Evolutionary conservation across 2,329 filamentous ascomycete species (phyloP).

Genomic region (Aspergillus felis): DNA sequence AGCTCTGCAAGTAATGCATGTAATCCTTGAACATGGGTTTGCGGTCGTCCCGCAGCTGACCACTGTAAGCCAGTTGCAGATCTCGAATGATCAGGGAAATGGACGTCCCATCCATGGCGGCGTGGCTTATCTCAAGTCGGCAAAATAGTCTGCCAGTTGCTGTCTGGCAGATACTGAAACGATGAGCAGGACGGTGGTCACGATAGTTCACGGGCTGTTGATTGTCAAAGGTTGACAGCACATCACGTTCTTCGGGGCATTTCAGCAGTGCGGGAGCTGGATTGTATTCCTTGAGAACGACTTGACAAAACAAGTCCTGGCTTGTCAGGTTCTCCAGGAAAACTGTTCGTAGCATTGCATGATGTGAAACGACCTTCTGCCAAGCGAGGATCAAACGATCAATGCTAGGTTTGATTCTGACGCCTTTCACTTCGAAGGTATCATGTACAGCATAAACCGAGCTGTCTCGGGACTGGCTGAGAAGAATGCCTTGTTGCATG

Average conservation of each 20-base stretch:
- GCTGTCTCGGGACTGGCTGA: constrained; percentile 30
- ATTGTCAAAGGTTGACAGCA: constrained; percentile 26
- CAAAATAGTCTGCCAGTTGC: constrained; percentile 36
- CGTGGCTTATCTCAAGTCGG: constrained; percentile 50
- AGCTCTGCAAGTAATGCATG: constrained; percentile 27
- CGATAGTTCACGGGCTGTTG: constrained; percentile 25
- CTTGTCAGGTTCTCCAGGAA: constrained; percentile 33
- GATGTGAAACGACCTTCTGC: constrained; percentile 28
- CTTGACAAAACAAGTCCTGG: constrained; percentile 31
- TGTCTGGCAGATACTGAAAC: constrained; percentile 45
- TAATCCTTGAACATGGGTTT: constrained; percentile 36
- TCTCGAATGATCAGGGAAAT: constrained; percentile 48
- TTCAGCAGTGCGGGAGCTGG: constrained; percentile 25
- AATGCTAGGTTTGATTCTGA: constrained; percentile 20
- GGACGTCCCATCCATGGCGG: constrained; percentile 50
- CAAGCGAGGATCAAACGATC: constrained; percentile 27
- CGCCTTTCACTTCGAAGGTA: constrained; percentile 31
- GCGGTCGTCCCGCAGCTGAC: constrained; percentile 33
- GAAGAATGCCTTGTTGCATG: constrained; percentile 36
- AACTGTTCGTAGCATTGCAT: constrained; percentile 36
- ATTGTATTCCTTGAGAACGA: constrained; percentile 30
- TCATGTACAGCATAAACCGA: constrained; percentile 37
- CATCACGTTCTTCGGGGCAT: constrained; percentile 27
- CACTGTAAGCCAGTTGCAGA: constrained; percentile 44
- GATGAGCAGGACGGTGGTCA: constrained; percentile 39